Percentiles rank a stretch among this genome's conserved stretches.
Conservation (phyloP, 495 filamentous ascomycete species). For the Mytilinidion resinicola region DNA sequence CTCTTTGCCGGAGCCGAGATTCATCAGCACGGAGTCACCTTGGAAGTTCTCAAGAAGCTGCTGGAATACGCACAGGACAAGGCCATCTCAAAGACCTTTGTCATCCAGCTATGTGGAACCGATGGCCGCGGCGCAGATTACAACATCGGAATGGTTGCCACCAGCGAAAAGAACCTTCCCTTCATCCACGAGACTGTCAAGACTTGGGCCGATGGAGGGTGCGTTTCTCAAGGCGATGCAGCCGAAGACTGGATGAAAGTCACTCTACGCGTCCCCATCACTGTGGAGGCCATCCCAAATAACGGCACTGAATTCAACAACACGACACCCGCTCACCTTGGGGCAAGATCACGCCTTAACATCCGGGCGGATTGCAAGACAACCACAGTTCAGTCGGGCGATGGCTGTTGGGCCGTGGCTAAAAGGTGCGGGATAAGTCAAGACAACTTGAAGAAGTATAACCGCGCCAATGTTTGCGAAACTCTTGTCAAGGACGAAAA, state of each 20-base stretch:
- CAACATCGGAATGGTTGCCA: slow-evolving; percentile 5
- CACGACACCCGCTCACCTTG: not conserved
- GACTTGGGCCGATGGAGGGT: slow-evolving; percentile 3
- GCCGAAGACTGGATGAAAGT: slow-evolving; percentile 6
- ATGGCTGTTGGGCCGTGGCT: slow-evolving; percentile 3
- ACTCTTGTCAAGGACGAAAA: slow-evolving; percentile 33
- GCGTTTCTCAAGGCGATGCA: not conserved
- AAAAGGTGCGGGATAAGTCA: slow-evolving; percentile 1
- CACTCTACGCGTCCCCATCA: slow-evolving; percentile 1
- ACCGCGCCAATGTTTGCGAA: slow-evolving; percentile 35
- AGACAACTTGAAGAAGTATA: slow-evolving; percentile 39
- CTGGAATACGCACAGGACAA: slow-evolving; percentile 6
- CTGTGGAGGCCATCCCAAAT: not conserved
- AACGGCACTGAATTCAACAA: not conserved
- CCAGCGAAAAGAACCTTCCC: slow-evolving; percentile 5
- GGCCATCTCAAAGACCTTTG: not conserved
- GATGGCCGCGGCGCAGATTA: slow-evolving; percentile 6
- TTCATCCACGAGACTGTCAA: slow-evolving; percentile 5
- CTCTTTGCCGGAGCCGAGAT: slow-evolving; percentile 6
- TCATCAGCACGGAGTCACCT: slow-evolving; percentile 6
- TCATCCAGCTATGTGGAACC: slow-evolving; percentile 9
- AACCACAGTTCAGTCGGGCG: slow-evolving; percentile 2
- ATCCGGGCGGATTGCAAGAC: too few species aligned
- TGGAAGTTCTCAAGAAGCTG: slow-evolving; percentile 2
- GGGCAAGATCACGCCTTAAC: not conserved